Evolutionary conservation across 805 yeast genomes (phyloP).

Genomic region (Starmera caribaea): DNA sequence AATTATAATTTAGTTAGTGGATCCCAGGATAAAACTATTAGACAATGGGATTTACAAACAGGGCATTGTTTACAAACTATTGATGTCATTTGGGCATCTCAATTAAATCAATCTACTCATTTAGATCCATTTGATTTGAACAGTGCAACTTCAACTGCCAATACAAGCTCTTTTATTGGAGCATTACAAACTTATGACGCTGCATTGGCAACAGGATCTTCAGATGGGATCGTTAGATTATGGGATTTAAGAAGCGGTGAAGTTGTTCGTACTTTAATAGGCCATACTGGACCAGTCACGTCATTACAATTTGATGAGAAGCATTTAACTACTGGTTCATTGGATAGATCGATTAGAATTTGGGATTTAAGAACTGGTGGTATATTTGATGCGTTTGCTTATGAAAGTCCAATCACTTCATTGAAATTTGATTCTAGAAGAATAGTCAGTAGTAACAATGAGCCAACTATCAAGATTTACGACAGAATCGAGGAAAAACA

Average conservation of each 20-base stretch:
- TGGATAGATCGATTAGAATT: conserved; percentile 51
- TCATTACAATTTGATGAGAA: conserved; percentile 60
- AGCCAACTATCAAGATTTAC: conserved; percentile 42
- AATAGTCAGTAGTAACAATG: conserved; percentile 44
- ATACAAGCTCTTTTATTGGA: conserved; percentile 39
- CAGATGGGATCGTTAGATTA: conserved; percentile 63
- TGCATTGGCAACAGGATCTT: conserved; percentile 71
- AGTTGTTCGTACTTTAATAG: conserved; percentile 48
- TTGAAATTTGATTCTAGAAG: conserved; percentile 51
- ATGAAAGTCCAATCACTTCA: conserved; percentile 43
- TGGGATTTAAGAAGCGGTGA: conserved; percentile 73
- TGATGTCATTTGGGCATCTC: conserved; percentile 56
- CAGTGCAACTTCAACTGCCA: not conserved
- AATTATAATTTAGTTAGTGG: conserved; percentile 53
- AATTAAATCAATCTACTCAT: conserved; percentile 11
- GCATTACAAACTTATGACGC: conserved; percentile 67
- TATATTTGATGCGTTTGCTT: conserved; percentile 50
- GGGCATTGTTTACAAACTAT: conserved; percentile 65
- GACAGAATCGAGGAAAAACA: conserved; percentile 47
- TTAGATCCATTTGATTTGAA: conserved; percentile 6
- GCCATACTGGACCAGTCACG: conserved; percentile 64
- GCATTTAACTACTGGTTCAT: conserved; percentile 52
- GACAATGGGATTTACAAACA: conserved; percentile 64
- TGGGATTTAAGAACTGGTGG: conserved; percentile 72
- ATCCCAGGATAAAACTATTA: conserved; percentile 58